phyloP scores from a whole-genome alignment of 768 basidiomycete genomes.

The Megacollybia marginata region DNA sequence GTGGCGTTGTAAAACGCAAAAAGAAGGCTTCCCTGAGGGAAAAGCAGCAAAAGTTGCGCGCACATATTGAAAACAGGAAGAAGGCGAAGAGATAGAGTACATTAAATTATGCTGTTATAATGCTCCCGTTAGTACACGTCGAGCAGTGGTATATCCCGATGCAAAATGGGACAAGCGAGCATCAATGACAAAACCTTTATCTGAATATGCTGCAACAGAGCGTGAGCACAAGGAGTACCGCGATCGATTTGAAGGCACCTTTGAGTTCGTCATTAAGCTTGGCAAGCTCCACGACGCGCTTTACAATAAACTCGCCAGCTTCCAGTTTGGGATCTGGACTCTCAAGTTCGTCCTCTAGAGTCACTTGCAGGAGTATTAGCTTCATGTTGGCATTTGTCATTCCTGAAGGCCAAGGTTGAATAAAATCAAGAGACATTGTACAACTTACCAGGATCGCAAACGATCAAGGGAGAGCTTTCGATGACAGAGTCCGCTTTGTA shows the following conservation, averaged over 20 bases:
- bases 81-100: constrained; percentile 20
- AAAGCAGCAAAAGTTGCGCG: constrained; percentile 72
- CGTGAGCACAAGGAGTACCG: constrained; percentile 2
- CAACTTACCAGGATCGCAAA: constrained; percentile 61
- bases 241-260: constrained; percentile 25
- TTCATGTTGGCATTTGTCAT: constrained; percentile 96
- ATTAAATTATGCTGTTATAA: neutral
- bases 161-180: constrained; percentile 75
- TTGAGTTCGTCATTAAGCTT: constrained; percentile 57
- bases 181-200: constrained; percentile 64
- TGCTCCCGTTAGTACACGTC: constrained; percentile 22
- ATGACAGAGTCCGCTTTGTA: constrained; percentile 61
- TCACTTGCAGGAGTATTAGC: constrained; percentile 65
- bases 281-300: constrained; percentile 59
- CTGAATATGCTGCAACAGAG: constrained; percentile 41
- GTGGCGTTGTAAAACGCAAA: constrained; percentile 70
- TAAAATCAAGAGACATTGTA: constrained; percentile 1
- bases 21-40: constrained; percentile 77
- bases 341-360: constrained; percentile 58
- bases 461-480: constrained; percentile 54
- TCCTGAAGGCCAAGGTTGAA: constrained; percentile 34
- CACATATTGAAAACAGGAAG: constrained; percentile 69
- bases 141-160: constrained; percentile 55
- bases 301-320: constrained; percentile 78
- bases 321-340: constrained; percentile 73